Base-by-base conservation (phyloP, 441 rosid genomes). In the Codiaeum variegatum region DNA sequence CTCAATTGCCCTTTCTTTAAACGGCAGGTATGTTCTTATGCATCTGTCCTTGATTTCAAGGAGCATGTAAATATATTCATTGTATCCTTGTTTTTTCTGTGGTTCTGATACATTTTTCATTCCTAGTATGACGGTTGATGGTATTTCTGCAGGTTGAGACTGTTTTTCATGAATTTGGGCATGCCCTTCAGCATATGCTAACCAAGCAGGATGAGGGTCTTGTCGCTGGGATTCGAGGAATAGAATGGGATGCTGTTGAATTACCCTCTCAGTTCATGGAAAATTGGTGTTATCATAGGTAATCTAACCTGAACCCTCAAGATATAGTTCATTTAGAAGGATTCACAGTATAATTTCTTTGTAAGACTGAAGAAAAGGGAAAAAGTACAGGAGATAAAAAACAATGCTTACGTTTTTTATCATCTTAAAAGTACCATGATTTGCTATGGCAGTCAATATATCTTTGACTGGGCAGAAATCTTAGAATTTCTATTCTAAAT, bases 211-310 rank as follows among this genome's bases (percentile, higher is more conserved):
- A 94, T 47, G 98, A 94, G 80, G 91, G 96, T 71, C 88, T 94
- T 70, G 93, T 91, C 73, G 84, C 98, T 84, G 98, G 98, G 76
- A 89, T 86, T 56, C 85, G 97, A 29, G 93, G 92, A 67, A 82
- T 94, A 54, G 97, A 94, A 76, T 91, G 97, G 98, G 97, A 94
- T 79, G 98, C 98, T 28, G 91, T 94, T 79, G 98, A 94, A 80
- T 79, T 94, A 75, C 97, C 97, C 49, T 94, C 97, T 21, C 98
- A 94, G 63, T 94, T 94, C 79, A 94, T 94, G 98, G 97, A 94
- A 82, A 94, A 94, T 72, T 94, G 98, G 98, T 94, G 98, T 82
- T 91, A 90, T 86, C 98, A 90, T 79, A 90, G 93, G 98, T 91
- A 73, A 62, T 56, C 16, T 32, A 21, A 29, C 54, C 64, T 60